A percentile compares a stretch with the other conserved stretches of the same genome.
These are phyloP conservation scores for Diaporthe sp. DNA, from an alignment of 2,329 filamentous ascomycete species.

Conservation along the genomic window DNA sequence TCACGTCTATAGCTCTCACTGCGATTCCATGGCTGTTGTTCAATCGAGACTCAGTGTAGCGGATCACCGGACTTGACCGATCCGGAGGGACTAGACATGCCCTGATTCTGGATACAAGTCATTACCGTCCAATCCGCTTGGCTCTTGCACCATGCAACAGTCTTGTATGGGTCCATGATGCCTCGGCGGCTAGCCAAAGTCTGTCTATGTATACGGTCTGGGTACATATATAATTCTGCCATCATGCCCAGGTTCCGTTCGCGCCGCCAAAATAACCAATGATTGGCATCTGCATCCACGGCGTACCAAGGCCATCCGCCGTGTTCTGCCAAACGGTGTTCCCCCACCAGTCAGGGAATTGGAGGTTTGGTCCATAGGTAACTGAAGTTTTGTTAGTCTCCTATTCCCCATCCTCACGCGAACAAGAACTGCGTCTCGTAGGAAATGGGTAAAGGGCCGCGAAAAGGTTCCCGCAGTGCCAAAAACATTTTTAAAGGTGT, in stretches of 20 bases:
- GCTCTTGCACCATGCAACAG: background rate
- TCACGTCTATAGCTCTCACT: background rate
- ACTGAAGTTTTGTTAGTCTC: constrained; percentile 38
- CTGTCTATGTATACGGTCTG: background rate
- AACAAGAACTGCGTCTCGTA: too few relatives aligned
- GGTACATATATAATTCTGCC: too few relatives aligned
- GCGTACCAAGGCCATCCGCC: constrained; percentile 49
- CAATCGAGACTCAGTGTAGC: too few relatives aligned
- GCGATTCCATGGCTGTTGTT: background rate
- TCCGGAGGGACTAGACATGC: background rate
- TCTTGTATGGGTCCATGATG: background rate
- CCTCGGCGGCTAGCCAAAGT: constrained; percentile 6
- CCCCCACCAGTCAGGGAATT: constrained; percentile 54
- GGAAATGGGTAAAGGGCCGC: too few relatives aligned
- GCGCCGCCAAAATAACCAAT: constrained; percentile 51
- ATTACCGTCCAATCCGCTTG: background rate
- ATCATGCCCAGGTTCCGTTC: constrained; percentile 51
- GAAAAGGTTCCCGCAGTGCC: too few relatives aligned
- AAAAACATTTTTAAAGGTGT: too few relatives aligned
- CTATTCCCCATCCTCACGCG: too few relatives aligned
- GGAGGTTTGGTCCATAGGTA: constrained; percentile 50
- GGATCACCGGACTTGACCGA: background rate
- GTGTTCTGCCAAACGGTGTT: constrained; percentile 54
- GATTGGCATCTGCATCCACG: constrained; percentile 51
- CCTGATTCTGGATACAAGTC: background rate